Evolutionary conservation across 1,139 yeast species (phyloP), one percentile per base, ranked within the genome.

Genomic region (Nakaseomyces sp.): DNA sequence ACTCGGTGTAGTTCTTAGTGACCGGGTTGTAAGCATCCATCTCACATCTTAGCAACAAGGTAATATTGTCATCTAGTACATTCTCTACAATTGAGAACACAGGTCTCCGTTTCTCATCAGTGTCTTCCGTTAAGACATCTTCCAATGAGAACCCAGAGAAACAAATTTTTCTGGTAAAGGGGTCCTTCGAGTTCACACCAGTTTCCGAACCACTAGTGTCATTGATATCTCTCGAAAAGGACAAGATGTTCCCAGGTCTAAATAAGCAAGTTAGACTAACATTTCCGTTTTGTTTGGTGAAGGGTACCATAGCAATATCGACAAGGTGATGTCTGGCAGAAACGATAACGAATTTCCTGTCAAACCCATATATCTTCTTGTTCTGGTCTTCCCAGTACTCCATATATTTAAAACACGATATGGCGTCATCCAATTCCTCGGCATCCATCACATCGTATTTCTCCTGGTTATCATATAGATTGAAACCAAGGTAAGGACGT

Each of bases 91-190:
- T 45, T 1, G 61, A 54, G 38, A 54, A 60, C 15, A 50, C 50
- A 1, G 52, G 46, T 3, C 32, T 44, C 7, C 33, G 32, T 16
- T 29, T 16, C 10, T 43, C 37, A 33, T 44, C 13, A 10, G 39
- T 13, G 13, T 42, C 36, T 37, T 43, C 40, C 28, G 52, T 46
- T 9, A 58, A 37, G 15, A 57, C 43, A 45, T 55, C 50, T 43
- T 61, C 65, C n/a, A 61, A 48, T 9, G 56, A 60, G 45, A 58
- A 58, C 3, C 65, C 65, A 22, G 61, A 57, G 40, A 55, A 53
- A 33, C 57, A 50, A 16, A 57, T 51, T 40, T 52, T 57, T 18
- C 49, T 49, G 3, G 45, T 25, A 37, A 44, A 47, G 2, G 44
- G 24, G 32, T 48, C 44, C 5, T 42, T 41, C 5, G 50, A 44